Evolutionary conservation across 179 eudicot species (phyloP).

Genomic region (Beta corolliflora): DNA sequence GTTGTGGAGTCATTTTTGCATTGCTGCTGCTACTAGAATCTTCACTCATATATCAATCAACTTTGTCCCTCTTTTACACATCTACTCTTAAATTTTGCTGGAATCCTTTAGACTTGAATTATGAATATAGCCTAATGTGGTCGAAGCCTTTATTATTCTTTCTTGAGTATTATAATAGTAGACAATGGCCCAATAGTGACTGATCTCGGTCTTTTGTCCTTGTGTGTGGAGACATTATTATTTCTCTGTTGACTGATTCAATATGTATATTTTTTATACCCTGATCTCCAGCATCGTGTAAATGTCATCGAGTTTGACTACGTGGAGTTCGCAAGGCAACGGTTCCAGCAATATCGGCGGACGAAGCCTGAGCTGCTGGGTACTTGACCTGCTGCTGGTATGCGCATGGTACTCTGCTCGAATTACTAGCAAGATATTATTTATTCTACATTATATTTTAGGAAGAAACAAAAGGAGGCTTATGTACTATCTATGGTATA

Average conservation of each 20-base stretch:
- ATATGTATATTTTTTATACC: neutral
- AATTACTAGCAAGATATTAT: constrained; percentile 1
- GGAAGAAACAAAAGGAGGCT: too few relatives aligned
- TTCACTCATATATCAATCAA: neutral
- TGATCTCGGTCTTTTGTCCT: neutral
- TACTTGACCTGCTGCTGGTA: constrained; percentile 23
- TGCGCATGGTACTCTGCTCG: constrained; percentile 7
- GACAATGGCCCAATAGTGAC: neutral
- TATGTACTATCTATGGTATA: neutral
- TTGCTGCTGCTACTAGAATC: neutral
- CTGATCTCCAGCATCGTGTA: constrained; percentile 33
- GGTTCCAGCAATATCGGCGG: constrained; percentile 42
- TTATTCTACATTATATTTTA: neutral
- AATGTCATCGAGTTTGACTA: constrained; percentile 50
- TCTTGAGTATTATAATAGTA: neutral
- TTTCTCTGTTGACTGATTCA: neutral
- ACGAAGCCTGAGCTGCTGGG: constrained; percentile 41
- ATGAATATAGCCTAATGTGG: neutral
- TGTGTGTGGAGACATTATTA: neutral
- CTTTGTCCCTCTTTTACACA: neutral
- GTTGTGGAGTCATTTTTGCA: neutral
- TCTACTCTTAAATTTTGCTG: neutral
- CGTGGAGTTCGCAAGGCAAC: constrained; percentile 49
- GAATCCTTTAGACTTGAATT: too few relatives aligned
- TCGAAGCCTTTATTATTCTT: neutral